A percentile compares a stretch with the other conserved stretches of the same genome.
These are phyloP conservation scores for Eucalyptus pauciflora DNA, from an alignment of 345 rosid species.

Conservation along the genomic window DNA sequence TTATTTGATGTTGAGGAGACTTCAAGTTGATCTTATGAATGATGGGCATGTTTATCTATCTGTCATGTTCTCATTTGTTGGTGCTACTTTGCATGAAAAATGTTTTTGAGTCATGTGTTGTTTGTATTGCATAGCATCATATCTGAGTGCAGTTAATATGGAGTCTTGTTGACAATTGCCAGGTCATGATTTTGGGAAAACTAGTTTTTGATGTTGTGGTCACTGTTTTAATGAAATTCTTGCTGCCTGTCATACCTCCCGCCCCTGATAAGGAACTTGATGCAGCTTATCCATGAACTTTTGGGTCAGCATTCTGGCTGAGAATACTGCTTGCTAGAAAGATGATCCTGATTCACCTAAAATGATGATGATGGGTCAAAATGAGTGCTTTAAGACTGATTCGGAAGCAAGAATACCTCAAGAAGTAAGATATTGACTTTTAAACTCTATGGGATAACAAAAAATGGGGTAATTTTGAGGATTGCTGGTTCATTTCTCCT, in stretches of 20 bases:
- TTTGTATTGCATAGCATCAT: background rate
- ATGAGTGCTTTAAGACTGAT: background rate
- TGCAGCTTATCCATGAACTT: background rate
- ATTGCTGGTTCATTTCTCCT: background rate
- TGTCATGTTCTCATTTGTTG: background rate
- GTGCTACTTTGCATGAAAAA: background rate
- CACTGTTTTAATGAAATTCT: background rate
- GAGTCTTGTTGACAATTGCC: background rate
- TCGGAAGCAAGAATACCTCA: background rate
- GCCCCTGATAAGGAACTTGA: background rate
- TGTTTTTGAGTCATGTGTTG: background rate
- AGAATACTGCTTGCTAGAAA: background rate
- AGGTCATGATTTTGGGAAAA: background rate
- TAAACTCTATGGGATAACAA: background rate
- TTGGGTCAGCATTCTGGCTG: background rate
- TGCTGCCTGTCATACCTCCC: background rate
- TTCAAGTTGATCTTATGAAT: background rate
- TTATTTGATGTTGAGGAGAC: background rate
- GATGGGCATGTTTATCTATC: background rate
- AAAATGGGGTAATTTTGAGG: background rate
- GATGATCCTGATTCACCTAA: background rate
- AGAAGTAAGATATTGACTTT: background rate
- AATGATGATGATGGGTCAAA: background rate
- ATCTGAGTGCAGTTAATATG: background rate
- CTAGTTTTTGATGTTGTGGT: background rate